Evolutionary conservation across 495 filamentous ascomycete genomes (phyloP), one percentile per base, ranked within the genome.

Genomic region (Platismatia glauca): DNA sequence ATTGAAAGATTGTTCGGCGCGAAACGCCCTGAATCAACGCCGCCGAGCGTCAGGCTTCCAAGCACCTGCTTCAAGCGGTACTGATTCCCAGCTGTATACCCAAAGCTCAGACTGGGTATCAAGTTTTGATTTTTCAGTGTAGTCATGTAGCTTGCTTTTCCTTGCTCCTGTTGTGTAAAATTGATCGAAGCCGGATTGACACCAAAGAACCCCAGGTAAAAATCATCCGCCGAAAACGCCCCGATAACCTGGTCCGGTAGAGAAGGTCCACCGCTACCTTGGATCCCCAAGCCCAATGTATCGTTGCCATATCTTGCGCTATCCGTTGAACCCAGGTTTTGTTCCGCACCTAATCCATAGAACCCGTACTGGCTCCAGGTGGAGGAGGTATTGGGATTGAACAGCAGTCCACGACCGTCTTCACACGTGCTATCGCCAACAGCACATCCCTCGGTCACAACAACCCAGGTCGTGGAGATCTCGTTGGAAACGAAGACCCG

Each of bases 121-220:
- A 70, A 57, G 11, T 72, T 72, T 29, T 79, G 69, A 38, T 78
- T 69, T 63, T 75, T 79, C 18, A 84, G 66, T 0, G 74, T 72
- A 22, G 75, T 76, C 43, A 83, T 62, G 59, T 81, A 81, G 60
- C 81, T 82, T 16, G 76, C 64, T 55, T 75, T 68, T 13, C 76
- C 69, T 48, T 67, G 72, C 65, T 81, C 77, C 7, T 71, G 70
- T 20, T 64, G 66, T 24, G 70, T 75, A 69, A 82, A 81, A 63
- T 83, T 83, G 33, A 74, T 74, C 0, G 77, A 69, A 63, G 76
- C 73, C 39, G 76, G 73, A 59, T 78, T 78, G 50, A 85, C 69
- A n/a, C 83, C 84, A 62, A 86, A 78, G 37, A 79, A 70, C 18
- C 75, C 76, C 64, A 85, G 67, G 69, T 82, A 84, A 60, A 83